These are phyloP conservation scores for Actinomortierella wolfii DNA, from an alignment of 371 early-diverging fungal genomes.

Conservation along the genomic window DNA sequence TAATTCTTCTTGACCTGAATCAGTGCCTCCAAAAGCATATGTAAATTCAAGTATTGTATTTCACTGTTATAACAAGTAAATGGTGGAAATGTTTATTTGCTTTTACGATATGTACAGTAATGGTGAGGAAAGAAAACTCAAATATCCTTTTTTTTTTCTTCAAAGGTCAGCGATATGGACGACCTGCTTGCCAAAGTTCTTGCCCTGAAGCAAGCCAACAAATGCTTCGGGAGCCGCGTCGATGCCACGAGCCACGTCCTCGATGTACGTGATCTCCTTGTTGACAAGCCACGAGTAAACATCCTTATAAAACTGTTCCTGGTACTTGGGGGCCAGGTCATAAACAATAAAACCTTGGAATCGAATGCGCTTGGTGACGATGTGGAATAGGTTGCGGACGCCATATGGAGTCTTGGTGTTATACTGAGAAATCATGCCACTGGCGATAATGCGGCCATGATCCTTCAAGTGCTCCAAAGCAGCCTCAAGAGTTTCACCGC, in stretches of 20 bases:
- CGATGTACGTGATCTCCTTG: slow-evolving; percentile 56
- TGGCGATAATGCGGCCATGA: slow-evolving; percentile 56
- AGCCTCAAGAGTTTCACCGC: slow-evolving; percentile 70
- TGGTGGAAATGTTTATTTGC: too few relatives aligned
- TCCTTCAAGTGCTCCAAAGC: slow-evolving; percentile 52
- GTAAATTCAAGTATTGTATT: too few relatives aligned
- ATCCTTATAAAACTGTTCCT: slow-evolving; percentile 51
- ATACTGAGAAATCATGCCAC: slow-evolving; percentile 75
- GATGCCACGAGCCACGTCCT: slow-evolving; percentile 61
- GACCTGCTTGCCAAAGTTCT: slow-evolving; percentile 72
- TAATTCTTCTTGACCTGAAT: too few relatives aligned
- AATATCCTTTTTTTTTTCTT: too few relatives aligned
- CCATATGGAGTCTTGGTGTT: slow-evolving; percentile 56
- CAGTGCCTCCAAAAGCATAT: too few relatives aligned
- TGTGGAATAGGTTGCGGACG: slow-evolving; percentile 51
- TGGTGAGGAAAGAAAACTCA: too few relatives aligned
- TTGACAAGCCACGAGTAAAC: slow-evolving; percentile 48
- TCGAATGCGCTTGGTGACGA: slow-evolving; percentile 54
- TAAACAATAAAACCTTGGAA: slow-evolving; percentile 63
- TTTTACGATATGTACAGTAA: too few relatives aligned
- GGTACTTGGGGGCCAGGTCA: slow-evolving; percentile 47
- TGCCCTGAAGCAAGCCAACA: slow-evolving; percentile 65
- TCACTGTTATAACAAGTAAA: too few relatives aligned
- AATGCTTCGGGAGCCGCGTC: slow-evolving; percentile 66
- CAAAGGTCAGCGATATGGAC: slow-evolving; percentile 54